Evolutionary conservation across 495 filamentous ascomycete genomes (phyloP).

Genomic region (Podospora sp.): DNA sequence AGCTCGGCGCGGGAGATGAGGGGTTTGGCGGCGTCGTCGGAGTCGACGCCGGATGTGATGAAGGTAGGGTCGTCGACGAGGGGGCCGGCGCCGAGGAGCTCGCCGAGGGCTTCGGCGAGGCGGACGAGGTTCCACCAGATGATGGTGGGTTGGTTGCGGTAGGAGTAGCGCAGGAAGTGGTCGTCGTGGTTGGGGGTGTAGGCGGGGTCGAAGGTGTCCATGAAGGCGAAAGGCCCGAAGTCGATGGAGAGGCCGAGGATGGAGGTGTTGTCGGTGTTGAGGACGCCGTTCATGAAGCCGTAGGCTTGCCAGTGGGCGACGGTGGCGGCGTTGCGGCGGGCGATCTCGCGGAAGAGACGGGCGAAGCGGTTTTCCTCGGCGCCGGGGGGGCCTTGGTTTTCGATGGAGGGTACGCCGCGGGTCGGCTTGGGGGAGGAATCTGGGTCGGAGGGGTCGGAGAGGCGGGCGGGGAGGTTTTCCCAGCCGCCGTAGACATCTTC

Average conservation of each 20-base stretch:
- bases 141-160: constrained; percentile 90
- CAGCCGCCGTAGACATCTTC: constrained; percentile 86
- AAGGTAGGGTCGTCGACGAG: constrained; percentile 71
- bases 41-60: constrained; percentile 66
- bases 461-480: constrained; percentile 69
- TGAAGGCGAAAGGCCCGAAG: constrained; percentile 94
- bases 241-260: constrained; percentile 87
- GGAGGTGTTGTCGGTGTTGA: constrained; percentile 94
- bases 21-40: constrained; percentile 61
- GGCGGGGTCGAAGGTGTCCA: constrained; percentile 89
- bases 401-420: constrained; percentile 56
- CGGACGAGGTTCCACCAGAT: constrained; percentile 99
- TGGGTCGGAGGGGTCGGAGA: constrained; percentile 48
- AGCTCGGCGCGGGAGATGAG: constrained; percentile 78
- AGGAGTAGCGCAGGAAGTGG: constrained; percentile 79
- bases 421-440: constrained; percentile 38
- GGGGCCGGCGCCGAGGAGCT: constrained; percentile 75
- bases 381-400: constrained; percentile 63
- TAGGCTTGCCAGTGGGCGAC: constrained; percentile 96
- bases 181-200: constrained; percentile 99
- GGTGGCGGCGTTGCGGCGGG: constrained; percentile 80
- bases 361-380: constrained; percentile 82
- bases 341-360: constrained; percentile 84
- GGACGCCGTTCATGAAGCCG: constrained; percentile 96
- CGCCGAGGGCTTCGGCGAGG: constrained; percentile 86